Percentiles rank a stretch among this genome's conserved stretches.
These are phyloP conservation scores for Penicillium malachiteum DNA, from an alignment of 495 filamentous ascomycete species.

Conservation along the genomic window DNA sequence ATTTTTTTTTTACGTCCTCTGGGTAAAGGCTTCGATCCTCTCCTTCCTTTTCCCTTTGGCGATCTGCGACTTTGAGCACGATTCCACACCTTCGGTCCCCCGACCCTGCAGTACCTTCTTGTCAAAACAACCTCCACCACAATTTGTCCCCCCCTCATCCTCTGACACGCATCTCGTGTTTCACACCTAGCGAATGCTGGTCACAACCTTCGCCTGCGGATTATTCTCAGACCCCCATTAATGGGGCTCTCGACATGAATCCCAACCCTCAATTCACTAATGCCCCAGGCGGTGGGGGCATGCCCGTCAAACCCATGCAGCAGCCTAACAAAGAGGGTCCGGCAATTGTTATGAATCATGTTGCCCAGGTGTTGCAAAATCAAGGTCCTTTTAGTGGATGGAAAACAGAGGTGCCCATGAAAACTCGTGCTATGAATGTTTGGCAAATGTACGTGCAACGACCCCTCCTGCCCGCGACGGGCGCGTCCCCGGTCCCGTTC, in stretches of 20 bases:
- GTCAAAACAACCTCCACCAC: background rate
- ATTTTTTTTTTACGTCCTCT: background rate
- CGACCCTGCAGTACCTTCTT: constrained; percentile 7
- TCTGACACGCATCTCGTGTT: background rate
- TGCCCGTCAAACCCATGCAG: constrained; percentile 42
- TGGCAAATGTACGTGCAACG: constrained; percentile 42
- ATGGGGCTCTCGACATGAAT: constrained; percentile 53
- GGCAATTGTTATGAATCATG: constrained; percentile 36
- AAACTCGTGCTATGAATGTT: constrained; percentile 40
- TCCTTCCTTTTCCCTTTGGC: constrained; percentile 3
- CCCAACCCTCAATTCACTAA: constrained; percentile 44
- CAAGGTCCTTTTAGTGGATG: constrained; percentile 46
- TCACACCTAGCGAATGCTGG: constrained; percentile 44
- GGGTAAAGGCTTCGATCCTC: background rate
- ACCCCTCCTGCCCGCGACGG: background rate
- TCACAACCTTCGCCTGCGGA: constrained; percentile 34
- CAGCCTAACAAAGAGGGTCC: constrained; percentile 34
- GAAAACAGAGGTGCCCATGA: constrained; percentile 43
- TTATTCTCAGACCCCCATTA: constrained; percentile 42
- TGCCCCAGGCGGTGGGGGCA: constrained; percentile 33
- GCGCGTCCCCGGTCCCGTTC: background rate
- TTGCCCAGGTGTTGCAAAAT: constrained; percentile 35
- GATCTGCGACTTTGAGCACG: constrained; percentile 1
- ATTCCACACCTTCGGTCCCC: background rate
- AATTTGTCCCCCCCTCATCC: background rate